Evolutionary conservation across 192 early-diverging fungal genomes (phyloP), one percentile per base, ranked within the genome.

Genomic region (Borealophlyctis nickersoniae): DNA sequence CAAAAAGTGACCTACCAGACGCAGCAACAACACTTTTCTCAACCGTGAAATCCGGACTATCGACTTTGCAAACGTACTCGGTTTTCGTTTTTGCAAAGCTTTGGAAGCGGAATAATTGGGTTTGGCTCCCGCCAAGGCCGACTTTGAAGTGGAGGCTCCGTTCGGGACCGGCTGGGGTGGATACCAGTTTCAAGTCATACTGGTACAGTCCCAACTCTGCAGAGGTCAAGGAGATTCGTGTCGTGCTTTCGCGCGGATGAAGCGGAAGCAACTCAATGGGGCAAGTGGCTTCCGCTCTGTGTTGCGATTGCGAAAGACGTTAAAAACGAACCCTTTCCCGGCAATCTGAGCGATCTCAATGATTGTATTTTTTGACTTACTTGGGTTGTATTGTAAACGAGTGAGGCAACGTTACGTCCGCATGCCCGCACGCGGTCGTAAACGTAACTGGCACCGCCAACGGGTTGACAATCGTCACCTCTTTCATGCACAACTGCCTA

Each of bases 101-200:
- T 45, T 77, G 32, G 49, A 86, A 86, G 7, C 83, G 63, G 62
- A 86, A 78, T 11, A 75, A 76, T 69, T 86, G 84, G 2, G 70
- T 73, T 56, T 81, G 78, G 14, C 63, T 76, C 7, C 71, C 69
- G 9, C 84, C 84, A 0, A 86, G 69, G 2, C 73, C 73, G 9
- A 82, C 75, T 32, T 86, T 85, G 56, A 83, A 86, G 39, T 86
- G 81, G n/a, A 86, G 36, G 22, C 70, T 81, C 35, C 77, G 56
- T 61, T 86, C 84, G 11, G 73, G 63, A 0, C 62, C 70, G 1
- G 77, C 68, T 1, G 68, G 60, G 9, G 70, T 65, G 0, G 82
- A 51, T 1, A 64, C 51, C 7, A 86, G 68, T 49, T 75, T 78
- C 4, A 83, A 32, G 52, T 86, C 84, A 61, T 86, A 86, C 56